These are phyloP conservation scores for Gentiana dahurica DNA, from an alignment of 257 asterid species.

Conservation along the genomic window DNA sequence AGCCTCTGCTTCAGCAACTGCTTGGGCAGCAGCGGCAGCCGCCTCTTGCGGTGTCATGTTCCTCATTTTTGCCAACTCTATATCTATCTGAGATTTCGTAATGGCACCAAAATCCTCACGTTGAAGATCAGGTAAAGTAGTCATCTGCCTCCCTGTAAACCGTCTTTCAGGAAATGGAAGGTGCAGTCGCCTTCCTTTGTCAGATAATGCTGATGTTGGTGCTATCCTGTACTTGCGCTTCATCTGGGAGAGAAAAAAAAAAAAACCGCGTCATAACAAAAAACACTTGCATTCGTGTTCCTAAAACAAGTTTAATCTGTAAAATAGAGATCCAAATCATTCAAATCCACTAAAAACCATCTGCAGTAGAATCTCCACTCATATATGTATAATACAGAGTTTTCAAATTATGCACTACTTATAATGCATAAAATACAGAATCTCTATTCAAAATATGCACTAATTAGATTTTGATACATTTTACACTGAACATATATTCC, in stretches of 20 bases:
- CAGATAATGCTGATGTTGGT: conserved; percentile 34
- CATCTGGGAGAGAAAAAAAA: conserved; percentile 28
- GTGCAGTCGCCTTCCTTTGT: conserved; percentile 39
- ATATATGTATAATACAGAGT: no score
- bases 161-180: conserved; percentile 36
- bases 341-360: no score
- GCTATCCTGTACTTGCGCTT: conserved; percentile 72
- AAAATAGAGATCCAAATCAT: no score
- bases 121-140: conserved; percentile 33
- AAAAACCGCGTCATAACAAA: background rate
- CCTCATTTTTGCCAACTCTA: conserved; percentile 61
- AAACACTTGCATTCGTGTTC: no score
- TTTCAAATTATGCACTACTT: background rate
- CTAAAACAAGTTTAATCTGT: no score
- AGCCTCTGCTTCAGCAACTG: conserved; percentile 94
- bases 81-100: conserved; percentile 54
- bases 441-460: background rate
- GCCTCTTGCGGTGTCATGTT: conserved; percentile 76
- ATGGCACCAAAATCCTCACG: conserved; percentile 32
- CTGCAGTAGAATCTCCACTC: no score
- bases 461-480: background rate
- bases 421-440: background rate
- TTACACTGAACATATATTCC: no score
- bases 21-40: conserved; percentile 89
- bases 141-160: conserved; percentile 39